Base-by-base conservation (phyloP, 371 early-diverging fungal species). In the Zychaea mexicana region DNA sequence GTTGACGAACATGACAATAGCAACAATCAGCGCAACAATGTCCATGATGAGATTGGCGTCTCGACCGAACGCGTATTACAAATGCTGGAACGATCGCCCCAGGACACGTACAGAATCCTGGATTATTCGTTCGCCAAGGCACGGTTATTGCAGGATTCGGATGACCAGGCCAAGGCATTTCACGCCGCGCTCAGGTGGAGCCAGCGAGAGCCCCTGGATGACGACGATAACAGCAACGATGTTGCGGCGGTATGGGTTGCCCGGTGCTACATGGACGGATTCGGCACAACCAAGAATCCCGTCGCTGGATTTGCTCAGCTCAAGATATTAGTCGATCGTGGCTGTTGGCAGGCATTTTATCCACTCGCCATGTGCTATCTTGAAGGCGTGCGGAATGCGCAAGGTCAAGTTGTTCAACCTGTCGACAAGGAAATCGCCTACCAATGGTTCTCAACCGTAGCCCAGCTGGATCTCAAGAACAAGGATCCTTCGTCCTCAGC, bases 381-480 rank as follows among this genome's bases (percentile, higher is more conserved):
- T 31, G 65, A 74, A 21, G 81, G 81, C 30, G 66, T 78, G 10
- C 60, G 63, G 13, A 56, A 26, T 9, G 55, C 73, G 30, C 85
- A 82, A 7, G 73, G 79, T 13, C 56, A 61, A 28, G 30, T 47
- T 19, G 36, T 65, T 17, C 77, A 77, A 10, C 73, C 78, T 3
- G 67, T 77, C 42, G 76, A 92, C 65, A 78, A 81, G 30, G 39
- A 57, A 22, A 54, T 73, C 22, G 93, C 94, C 0, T 81, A 84
- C 2, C 57, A 63, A 8, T 90, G 91, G 87, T 94, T 90, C 70
- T 60, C 65, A 9, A 81, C 74, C 36, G 80, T 89, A 22, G 90
- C 92, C 7, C 85, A 90, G 66, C 78, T 89, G 60, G 81, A 88
- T 55, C 90, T 84, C 1, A 72, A 79, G 13, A 87, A 82, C 62